Conservation (phyloP, 2,329 filamentous ascomycete genomes). For the Alternaria infectoria region DNA sequence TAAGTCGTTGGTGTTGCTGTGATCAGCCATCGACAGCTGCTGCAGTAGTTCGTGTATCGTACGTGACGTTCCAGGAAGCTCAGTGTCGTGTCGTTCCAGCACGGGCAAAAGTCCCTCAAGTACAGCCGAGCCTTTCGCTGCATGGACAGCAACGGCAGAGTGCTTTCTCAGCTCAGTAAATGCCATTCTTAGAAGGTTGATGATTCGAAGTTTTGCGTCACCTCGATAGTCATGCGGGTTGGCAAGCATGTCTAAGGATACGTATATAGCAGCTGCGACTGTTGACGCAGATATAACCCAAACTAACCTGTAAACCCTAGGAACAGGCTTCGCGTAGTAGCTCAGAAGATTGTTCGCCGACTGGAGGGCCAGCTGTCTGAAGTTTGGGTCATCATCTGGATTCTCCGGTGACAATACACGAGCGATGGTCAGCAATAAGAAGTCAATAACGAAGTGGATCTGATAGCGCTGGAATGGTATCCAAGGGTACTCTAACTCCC, state of each 20-base stretch:
- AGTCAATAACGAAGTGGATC: slow-evolving; percentile 12
- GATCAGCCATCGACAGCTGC: slow-evolving; percentile 7
- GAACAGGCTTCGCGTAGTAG: slow-evolving; percentile 8
- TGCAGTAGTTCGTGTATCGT: slow-evolving; percentile 13
- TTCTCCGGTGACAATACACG: slow-evolving; percentile 8
- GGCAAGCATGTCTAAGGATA: slow-evolving; percentile 11
- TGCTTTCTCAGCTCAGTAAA: slow-evolving; percentile 12
- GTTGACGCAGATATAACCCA: slow-evolving; percentile 16
- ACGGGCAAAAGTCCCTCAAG: slow-evolving; percentile 7
- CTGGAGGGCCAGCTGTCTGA: slow-evolving; percentile 7
- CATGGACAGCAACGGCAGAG: slow-evolving; percentile 11
- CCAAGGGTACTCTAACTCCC: slow-evolving; percentile 14
- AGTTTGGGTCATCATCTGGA: neutral
- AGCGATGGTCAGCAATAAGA: slow-evolving; percentile 11
- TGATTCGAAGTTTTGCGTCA: neutral
- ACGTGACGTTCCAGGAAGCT: neutral
- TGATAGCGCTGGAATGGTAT: slow-evolving; percentile 18
- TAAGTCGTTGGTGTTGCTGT: neutral
- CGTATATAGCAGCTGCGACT: slow-evolving; percentile 12
- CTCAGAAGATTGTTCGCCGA: slow-evolving; percentile 10
- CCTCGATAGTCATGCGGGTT: slow-evolving; percentile 11
- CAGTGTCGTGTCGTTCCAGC: slow-evolving; percentile 6
- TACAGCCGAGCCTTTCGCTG: slow-evolving; percentile 12
- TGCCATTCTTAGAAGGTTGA: slow-evolving; percentile 6
- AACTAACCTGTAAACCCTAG: slow-evolving; percentile 12